Conservation (phyloP, 768 basidiomycete genomes). For the Trametes gibbosa region DNA sequence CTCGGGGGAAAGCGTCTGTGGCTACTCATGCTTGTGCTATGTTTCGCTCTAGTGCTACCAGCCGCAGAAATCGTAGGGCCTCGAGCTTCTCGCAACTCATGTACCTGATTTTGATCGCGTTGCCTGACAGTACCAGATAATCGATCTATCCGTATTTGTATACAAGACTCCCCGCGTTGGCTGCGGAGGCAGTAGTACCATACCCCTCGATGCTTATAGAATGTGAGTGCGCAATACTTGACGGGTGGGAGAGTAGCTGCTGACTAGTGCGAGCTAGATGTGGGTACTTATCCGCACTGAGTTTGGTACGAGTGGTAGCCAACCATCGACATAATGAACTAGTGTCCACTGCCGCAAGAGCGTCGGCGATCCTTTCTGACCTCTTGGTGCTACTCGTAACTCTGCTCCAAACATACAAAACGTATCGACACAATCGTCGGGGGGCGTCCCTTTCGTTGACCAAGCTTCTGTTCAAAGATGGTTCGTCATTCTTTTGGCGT, state of each 20-base stretch:
- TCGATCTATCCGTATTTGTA: background rate
- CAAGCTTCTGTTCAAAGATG: background rate
- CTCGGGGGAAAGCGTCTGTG: slow-evolving; percentile 1
- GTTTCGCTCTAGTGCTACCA: background rate
- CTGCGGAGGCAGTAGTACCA: background rate
- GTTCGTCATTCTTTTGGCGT: background rate
- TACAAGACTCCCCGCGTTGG: background rate
- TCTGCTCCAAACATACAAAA: background rate
- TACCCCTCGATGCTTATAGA: background rate
- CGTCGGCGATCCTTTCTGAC: background rate
- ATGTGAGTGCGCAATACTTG: too few relatives aligned
- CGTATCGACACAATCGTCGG: background rate
- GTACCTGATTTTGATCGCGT: background rate
- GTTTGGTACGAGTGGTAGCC: too few relatives aligned
- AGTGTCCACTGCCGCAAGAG: slow-evolving; percentile 5
- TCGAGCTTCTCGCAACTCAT: background rate
- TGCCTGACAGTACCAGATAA: background rate
- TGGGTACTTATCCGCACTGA: background rate
- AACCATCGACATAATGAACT: background rate
- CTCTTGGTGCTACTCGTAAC: background rate
- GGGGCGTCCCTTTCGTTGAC: background rate
- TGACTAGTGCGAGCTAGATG: too few relatives aligned
- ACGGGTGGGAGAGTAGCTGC: too few relatives aligned
- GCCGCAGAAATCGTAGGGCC: background rate
- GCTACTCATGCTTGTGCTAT: background rate